phyloP scores from a whole-genome alignment of 2,329 filamentous ascomycete species.

The Alternaria sp. region DNA sequence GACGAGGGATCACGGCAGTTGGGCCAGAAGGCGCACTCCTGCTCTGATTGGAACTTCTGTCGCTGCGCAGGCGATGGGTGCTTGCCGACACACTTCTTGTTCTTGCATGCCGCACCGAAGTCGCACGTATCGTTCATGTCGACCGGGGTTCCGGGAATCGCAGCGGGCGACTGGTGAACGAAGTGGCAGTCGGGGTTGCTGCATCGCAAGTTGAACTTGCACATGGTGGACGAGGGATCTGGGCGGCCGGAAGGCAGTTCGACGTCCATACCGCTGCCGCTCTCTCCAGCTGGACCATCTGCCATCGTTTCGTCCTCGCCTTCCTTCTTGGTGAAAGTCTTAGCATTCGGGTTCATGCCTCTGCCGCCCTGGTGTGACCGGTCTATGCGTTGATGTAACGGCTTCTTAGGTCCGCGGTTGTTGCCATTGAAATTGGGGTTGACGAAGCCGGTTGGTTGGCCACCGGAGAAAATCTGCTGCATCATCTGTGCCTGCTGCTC shows the following conservation, averaged over 20 bases:
- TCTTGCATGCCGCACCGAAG: constrained; percentile 92
- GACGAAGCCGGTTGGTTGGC: constrained; percentile 57
- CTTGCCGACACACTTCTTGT: constrained; percentile 87
- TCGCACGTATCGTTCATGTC: constrained; percentile 82
- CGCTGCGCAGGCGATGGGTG: constrained; percentile 90
- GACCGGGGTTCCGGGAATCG: constrained; percentile 75
- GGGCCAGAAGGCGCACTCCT: constrained; percentile 89
- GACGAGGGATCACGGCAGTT: constrained; percentile 81
- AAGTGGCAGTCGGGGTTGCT: constrained; percentile 90
- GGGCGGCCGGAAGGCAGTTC: constrained; percentile 63
- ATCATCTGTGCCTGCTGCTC: constrained; percentile 78
- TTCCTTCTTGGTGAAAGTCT: constrained; percentile 56
- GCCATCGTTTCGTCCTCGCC: constrained; percentile 48
- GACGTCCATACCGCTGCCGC: constrained; percentile 62
- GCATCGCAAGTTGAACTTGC: constrained; percentile 89
- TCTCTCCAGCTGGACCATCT: constrained; percentile 44
- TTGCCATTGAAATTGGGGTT: constrained; percentile 60
- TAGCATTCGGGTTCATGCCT: constrained; percentile 60
- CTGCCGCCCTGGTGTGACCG: constrained; percentile 33
- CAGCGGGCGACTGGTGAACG: constrained; percentile 91
- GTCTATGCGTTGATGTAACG: constrained; percentile 77
- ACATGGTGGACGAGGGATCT: constrained; percentile 70
- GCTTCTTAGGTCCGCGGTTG: constrained; percentile 53
- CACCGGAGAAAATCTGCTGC: constrained; percentile 47
- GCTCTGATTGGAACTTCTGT: constrained; percentile 77